Evolutionary conservation across 257 asterid genomes (phyloP).

Genomic region (Solanum corneliomulleri): DNA sequence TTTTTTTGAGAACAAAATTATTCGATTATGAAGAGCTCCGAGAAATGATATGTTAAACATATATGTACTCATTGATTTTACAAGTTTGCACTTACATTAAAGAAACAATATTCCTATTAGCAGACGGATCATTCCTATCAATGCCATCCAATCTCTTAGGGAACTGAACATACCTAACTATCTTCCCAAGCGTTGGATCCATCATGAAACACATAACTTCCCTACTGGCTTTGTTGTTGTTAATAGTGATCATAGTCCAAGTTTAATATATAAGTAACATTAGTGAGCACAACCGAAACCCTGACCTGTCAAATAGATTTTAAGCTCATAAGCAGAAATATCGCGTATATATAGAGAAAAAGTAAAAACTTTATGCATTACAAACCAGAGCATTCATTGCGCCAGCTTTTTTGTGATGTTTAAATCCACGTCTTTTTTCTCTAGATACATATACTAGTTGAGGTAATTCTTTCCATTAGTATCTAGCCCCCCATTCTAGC

Average conservation of each 20-base stretch:
- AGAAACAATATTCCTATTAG: constrained; percentile 14
- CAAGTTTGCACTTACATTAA: constrained; percentile 8
- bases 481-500: constrained; percentile 12
- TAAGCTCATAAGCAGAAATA: not conserved
- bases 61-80: not conserved
- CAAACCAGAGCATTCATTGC: constrained; percentile 31
- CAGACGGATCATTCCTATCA: constrained; percentile 12
- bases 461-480: constrained; percentile 11
- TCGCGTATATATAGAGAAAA: not conserved
- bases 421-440: constrained; percentile 27
- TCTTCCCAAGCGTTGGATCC: constrained; percentile 5
- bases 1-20: too few relatives aligned
- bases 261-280: constrained; percentile 15
- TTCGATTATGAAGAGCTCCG: too few relatives aligned
- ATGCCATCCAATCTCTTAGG: constrained; percentile 19
- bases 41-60: not conserved
- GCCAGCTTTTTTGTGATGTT: constrained; percentile 33
- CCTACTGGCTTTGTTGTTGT: constrained; percentile 15
- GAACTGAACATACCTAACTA: constrained; percentile 11
- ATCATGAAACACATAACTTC: constrained; percentile 23
- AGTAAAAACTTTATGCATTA: not conserved
- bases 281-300: constrained; percentile 10
- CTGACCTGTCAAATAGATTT: constrained; percentile 1
- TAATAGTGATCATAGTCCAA: constrained; percentile 12
- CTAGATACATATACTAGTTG: constrained; percentile 19